These are phyloP conservation scores for Skeletonema grethae DNA, from an alignment of 108 stramenopile genomes.

Conservation along the genomic window DNA sequence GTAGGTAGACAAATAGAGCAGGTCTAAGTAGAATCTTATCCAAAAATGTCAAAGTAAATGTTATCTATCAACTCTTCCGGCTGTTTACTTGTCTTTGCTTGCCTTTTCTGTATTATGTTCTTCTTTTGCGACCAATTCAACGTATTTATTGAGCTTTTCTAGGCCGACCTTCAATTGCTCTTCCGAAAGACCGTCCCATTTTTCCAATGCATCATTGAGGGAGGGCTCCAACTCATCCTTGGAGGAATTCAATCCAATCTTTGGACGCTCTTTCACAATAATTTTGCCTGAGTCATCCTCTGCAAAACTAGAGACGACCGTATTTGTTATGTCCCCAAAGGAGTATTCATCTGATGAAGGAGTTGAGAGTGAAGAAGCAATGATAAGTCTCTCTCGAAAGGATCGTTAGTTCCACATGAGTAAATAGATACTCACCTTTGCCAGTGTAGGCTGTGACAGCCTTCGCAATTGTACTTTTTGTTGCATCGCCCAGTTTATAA, in stretches of 20 bases:
- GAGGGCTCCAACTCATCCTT: slow-evolving; percentile 14
- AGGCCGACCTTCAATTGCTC: slow-evolving; percentile 18
- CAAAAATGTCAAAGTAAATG: neutral
- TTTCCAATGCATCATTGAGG: slow-evolving; percentile 22
- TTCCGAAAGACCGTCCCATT: slow-evolving; percentile 33
- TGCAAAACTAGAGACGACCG: slow-evolving; percentile 28
- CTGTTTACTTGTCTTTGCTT: neutral
- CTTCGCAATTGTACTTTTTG: slow-evolving; percentile 28
- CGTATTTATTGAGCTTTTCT: slow-evolving; percentile 30
- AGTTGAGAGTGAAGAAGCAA: neutral
- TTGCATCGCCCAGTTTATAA: slow-evolving; percentile 45
- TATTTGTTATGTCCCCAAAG: slow-evolving; percentile 42
- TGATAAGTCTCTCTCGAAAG: neutral
- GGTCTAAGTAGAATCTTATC: neutral
- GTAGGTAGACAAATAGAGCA: neutral
- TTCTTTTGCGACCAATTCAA: slow-evolving; percentile 15
- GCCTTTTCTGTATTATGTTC: neutral
- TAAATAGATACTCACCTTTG: slow-evolving; percentile 23
- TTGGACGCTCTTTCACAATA: neutral
- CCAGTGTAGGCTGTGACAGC: slow-evolving; percentile 33
- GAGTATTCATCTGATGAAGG: slow-evolving; percentile 21
- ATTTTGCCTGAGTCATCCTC: slow-evolving; percentile 6
- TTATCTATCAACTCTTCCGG: neutral
- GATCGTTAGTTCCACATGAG: neutral
- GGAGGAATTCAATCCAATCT: slow-evolving; percentile 18